Evolutionary conservation across 345 rosid genomes (phyloP).

Genomic region (Toxicodendron radicans): DNA sequence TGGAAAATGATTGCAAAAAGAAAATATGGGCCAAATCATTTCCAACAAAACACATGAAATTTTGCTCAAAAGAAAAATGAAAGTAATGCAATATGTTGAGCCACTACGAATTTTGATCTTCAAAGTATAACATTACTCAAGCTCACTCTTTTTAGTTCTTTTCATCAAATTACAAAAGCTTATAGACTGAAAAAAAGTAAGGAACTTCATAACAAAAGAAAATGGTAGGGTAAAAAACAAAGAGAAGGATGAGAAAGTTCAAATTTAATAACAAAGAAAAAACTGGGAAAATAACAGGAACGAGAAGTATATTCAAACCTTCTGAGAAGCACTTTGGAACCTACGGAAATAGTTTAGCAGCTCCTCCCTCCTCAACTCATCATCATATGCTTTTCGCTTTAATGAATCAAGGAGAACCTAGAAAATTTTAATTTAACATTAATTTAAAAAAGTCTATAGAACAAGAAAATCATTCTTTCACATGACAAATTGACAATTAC

Average conservation of each 20-base stretch:
- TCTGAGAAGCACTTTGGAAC: constrained; percentile 73
- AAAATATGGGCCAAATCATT: background rate
- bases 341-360: constrained; percentile 74
- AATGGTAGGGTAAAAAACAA: background rate
- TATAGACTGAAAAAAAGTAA: background rate
- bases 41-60: background rate
- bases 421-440: constrained; percentile 4
- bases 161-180: background rate
- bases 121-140: background rate
- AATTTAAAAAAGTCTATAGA: constrained; percentile 15
- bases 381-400: constrained; percentile 88
- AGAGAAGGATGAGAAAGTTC: background rate
- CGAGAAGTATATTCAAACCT: constrained; percentile 44
- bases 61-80: background rate
- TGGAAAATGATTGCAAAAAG: background rate
- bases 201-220: background rate
- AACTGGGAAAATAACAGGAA: background rate
- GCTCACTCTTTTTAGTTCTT: background rate
- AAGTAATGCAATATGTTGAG: background rate
- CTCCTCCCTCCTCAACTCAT: constrained; percentile 87
- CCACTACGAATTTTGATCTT: background rate
- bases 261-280: background rate
- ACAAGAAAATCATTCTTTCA: background rate
- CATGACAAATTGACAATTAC: constrained; percentile 21
- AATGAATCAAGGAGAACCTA: constrained; percentile 86